phyloP scores from a whole-genome alignment of 257 asterid genomes.

The Nicotiana otophora region DNA sequence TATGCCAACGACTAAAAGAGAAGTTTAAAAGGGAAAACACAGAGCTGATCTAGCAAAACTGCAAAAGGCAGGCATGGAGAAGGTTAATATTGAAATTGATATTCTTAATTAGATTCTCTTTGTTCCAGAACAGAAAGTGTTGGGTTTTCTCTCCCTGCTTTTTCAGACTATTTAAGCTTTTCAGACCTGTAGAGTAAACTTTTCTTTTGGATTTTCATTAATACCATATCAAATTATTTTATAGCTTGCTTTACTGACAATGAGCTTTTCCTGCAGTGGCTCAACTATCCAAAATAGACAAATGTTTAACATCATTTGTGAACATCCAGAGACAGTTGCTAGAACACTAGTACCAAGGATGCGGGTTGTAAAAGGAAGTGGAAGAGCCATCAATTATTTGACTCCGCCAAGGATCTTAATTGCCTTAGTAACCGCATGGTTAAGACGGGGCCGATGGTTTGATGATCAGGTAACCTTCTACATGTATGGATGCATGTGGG shows the following conservation, averaged over 20 bases:
- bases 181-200: not conserved
- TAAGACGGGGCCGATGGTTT: conserved; percentile 95
- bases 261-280: conserved; percentile 51
- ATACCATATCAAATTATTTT: not conserved
- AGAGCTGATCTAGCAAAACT: not conserved
- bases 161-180: not conserved
- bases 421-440: conserved; percentile 94
- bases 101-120: not conserved
- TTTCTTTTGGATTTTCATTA: not conserved
- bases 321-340: conserved; percentile 98
- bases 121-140: not conserved
- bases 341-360: conserved; percentile 91
- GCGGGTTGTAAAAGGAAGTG: conserved; percentile 98
- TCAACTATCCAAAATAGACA: conserved; percentile 84
- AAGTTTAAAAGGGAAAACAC: not conserved
- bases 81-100: not conserved
- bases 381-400: conserved; percentile 85
- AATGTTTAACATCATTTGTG: conserved; percentile 94
- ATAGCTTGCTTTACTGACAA: not conserved
- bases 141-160: not conserved
- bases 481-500: not conserved
- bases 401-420: conserved; percentile 95
- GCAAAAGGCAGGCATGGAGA: not conserved
- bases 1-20: not conserved
- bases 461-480: conserved; percentile 70